Evolutionary conservation across 2,329 filamentous ascomycete species (phyloP).

Genomic region (Penicillium corylophilum): DNA sequence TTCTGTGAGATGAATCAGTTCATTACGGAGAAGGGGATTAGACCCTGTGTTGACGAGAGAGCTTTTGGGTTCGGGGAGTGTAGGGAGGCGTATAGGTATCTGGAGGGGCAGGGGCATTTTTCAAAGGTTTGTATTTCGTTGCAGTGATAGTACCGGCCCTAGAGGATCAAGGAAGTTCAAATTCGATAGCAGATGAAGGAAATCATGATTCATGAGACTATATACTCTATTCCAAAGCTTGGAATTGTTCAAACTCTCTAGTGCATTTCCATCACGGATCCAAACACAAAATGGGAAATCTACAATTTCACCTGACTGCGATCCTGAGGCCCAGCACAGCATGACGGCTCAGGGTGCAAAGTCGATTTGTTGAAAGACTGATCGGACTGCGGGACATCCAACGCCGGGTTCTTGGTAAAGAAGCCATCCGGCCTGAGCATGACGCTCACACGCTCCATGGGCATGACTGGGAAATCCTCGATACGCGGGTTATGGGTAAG

Average conservation of each 20-base stretch:
- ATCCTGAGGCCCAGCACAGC: slow-evolving; percentile 23
- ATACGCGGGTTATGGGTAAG: slow-evolving; percentile 64
- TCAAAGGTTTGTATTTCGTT: too few species aligned
- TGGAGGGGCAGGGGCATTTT: too few species aligned
- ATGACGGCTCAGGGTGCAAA: slow-evolving; percentile 29
- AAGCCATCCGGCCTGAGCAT: slow-evolving; percentile 52
- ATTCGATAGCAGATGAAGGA: too few species aligned
- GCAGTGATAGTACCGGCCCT: too few species aligned
- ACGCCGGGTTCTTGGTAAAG: slow-evolving; percentile 51
- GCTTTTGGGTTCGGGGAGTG: too few species aligned
- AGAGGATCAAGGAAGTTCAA: background rate
- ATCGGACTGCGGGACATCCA: slow-evolving; percentile 45
- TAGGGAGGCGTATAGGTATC: too few species aligned
- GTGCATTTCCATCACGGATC: background rate
- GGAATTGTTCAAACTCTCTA: too few species aligned
- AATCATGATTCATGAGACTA: background rate
- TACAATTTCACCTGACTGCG: slow-evolving; percentile 29
- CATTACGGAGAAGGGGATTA: too few species aligned
- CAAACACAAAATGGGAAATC: background rate
- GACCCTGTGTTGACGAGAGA: too few species aligned
- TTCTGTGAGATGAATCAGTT: too few species aligned
- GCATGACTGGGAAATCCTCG: slow-evolving; percentile 69
- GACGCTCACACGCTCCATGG: slow-evolving; percentile 53
- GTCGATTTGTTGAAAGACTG: slow-evolving; percentile 44
- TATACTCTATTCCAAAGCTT: background rate